A percentile compares a stretch with the other conserved stretches of the same genome.
These are phyloP conservation scores for Eremothecium coryli DNA, from an alignment of 1,139 yeast genomes.

Conservation along the genomic window DNA sequence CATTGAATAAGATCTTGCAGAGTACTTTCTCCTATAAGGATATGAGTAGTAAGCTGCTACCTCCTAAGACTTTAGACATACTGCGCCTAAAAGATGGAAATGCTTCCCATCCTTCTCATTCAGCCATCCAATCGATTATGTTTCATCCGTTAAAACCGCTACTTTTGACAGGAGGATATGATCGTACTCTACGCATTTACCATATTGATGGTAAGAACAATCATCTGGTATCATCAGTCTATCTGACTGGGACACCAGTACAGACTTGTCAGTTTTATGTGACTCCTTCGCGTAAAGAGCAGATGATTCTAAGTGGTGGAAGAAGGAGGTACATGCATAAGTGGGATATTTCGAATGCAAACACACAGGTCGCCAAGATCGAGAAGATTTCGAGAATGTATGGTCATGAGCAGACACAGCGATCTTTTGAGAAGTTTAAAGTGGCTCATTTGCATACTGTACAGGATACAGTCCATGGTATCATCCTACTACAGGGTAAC, in stretches of 20 bases:
- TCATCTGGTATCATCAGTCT: constrained; percentile 71
- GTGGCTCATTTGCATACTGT: constrained; percentile 37
- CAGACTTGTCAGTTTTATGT: constrained; percentile 46
- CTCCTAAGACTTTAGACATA: constrained; percentile 65
- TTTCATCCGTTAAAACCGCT: constrained; percentile 85
- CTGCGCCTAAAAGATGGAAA: constrained; percentile 82
- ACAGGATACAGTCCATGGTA: constrained; percentile 47
- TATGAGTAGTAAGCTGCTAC: constrained; percentile 48
- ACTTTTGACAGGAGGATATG: constrained; percentile 84
- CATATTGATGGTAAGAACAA: constrained; percentile 89
- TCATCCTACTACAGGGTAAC: constrained; percentile 68
- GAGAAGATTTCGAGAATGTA: constrained; percentile 84
- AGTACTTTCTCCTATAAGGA: constrained; percentile 49
- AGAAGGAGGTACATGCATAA: constrained; percentile 86
- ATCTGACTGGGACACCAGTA: constrained; percentile 70
- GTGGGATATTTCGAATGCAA: constrained; percentile 71
- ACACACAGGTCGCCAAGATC: constrained; percentile 32
- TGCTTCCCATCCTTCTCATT: constrained; percentile 51
- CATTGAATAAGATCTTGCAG: constrained; percentile 51
- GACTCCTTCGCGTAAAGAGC: constrained; percentile 27
- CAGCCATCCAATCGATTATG: constrained; percentile 73
- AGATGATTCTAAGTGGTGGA: constrained; percentile 72
- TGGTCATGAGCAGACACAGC: constrained; percentile 80
- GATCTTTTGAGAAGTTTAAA: constrained; percentile 79
- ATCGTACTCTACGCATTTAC: constrained; percentile 74